Conservation (phyloP, 148 eudicot genomes). For the Fallopia convolvulus region DNA sequence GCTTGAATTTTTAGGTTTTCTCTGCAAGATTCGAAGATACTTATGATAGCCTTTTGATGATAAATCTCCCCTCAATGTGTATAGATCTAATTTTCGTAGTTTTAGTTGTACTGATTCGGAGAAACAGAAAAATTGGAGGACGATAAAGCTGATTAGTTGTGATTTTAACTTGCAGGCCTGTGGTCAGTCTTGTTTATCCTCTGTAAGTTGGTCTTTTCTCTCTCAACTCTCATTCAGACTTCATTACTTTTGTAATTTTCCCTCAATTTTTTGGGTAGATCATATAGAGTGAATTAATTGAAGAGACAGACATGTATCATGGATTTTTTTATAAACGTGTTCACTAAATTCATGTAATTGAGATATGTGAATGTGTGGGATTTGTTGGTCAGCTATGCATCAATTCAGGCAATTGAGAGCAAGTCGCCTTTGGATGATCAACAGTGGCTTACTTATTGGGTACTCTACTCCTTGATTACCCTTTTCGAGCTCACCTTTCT, state of each 20-base stretch:
- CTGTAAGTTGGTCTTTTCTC: conserved; percentile 46
- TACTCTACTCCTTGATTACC: conserved; percentile 82
- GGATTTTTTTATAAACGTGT: background rate
- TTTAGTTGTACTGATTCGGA: background rate
- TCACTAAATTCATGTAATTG: background rate
- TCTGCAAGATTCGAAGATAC: background rate
- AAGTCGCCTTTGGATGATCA: conserved; percentile 76
- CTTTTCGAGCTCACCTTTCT: conserved; percentile 90
- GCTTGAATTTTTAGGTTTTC: background rate
- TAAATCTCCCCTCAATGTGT: background rate
- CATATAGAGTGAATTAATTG: background rate
- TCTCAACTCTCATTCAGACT: background rate
- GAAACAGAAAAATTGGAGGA: too few relatives aligned
- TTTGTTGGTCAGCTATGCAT: conserved; percentile 61
- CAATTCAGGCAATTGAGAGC: conserved; percentile 85
- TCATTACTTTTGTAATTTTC: background rate
- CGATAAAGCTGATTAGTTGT: conserved; percentile 15
- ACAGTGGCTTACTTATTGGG: conserved; percentile 99
- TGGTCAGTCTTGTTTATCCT: conserved; percentile 80
- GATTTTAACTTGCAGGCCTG: conserved; percentile 59
- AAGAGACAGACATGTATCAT: background rate
- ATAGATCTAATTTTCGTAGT: background rate
- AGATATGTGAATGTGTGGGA: background rate
- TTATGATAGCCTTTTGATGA: background rate
- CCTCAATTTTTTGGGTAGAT: background rate